Percentiles rank a stretch among this genome's conserved stretches.
phyloP scores from a whole-genome alignment of 139 green algal species.

The Coccomyxa sp. region DNA sequence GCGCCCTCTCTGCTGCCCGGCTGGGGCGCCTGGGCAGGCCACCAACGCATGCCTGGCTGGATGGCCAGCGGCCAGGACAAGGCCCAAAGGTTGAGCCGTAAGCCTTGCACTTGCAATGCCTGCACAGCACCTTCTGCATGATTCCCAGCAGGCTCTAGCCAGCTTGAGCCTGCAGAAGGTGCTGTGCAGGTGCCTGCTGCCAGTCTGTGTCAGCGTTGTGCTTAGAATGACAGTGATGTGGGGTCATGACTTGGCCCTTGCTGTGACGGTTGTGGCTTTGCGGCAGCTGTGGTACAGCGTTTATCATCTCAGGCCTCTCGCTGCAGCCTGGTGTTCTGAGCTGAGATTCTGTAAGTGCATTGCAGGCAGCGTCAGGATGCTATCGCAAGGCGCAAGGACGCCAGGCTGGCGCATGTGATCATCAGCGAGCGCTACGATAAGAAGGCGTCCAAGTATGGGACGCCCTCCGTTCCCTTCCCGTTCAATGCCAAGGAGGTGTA shows the following conservation, averaged over 20 bases:
- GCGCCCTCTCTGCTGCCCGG: slow-evolving; percentile 69
- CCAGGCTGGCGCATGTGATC: slow-evolving; percentile 75
- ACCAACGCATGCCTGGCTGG: slow-evolving; percentile 74
- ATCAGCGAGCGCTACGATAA: slow-evolving; percentile 90
- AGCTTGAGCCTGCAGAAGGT: no score
- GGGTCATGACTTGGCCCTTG: no score
- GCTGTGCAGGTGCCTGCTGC: no score
- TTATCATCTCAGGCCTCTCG: not conserved
- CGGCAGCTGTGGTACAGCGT: no score
- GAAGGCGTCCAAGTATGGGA: slow-evolving; percentile 71
- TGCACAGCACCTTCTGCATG: no score
- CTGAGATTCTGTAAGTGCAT: not conserved
- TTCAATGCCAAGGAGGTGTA: slow-evolving; percentile 59
- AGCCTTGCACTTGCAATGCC: no score
- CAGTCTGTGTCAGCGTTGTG: no score
- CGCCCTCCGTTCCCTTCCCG: slow-evolving; percentile 68
- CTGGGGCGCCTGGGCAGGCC: slow-evolving; percentile 83
- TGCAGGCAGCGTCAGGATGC: slow-evolving; percentile 49
- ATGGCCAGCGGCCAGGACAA: slow-evolving; percentile 59
- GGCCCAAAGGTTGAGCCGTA: slow-evolving; percentile 43
- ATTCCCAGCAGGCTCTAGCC: no score
- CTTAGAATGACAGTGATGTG: no score
- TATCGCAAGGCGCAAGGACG: slow-evolving; percentile 62
- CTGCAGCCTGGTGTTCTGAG: not conserved
- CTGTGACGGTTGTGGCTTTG: no score